phyloP scores from a whole-genome alignment of 345 rosid species.

The Diplotaxis tenuifolia region DNA sequence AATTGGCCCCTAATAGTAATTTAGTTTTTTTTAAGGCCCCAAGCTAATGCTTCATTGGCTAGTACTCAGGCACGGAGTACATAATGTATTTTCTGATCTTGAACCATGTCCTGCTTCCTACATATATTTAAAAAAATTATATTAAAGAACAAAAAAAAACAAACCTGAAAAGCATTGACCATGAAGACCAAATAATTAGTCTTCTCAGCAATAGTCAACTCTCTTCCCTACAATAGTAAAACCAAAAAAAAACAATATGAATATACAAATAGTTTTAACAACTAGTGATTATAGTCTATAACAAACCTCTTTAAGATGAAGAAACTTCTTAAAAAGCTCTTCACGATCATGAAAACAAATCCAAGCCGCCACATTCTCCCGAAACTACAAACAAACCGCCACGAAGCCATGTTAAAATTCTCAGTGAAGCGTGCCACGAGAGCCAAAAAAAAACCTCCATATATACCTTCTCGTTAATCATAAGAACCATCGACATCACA shows the following conservation, averaged over 20 bases:
- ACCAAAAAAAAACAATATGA: constrained; percentile 7
- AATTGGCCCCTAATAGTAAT: no score
- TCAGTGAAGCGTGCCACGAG: neutral
- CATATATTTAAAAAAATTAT: constrained; percentile 12
- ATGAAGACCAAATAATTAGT: constrained; percentile 89
- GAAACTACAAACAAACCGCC: constrained; percentile 93
- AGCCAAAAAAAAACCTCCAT: no score
- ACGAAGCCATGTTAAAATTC: constrained; percentile 23
- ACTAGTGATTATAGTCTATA: neutral
- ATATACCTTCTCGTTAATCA: constrained; percentile 88
- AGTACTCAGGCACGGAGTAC: no score
- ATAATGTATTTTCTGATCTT: no score
- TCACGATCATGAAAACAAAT: constrained; percentile 79
- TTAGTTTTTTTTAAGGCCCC: no score
- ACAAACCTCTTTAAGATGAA: constrained; percentile 80
- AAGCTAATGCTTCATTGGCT: no score
- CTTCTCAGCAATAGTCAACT: constrained; percentile 81
- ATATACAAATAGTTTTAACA: neutral
- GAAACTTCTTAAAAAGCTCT: constrained; percentile 69
- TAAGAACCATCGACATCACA: constrained; percentile 94
- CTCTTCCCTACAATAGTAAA: constrained; percentile 66
- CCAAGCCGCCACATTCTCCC: constrained; percentile 99
- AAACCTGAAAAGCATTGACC: constrained; percentile 98
- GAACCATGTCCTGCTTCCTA: neutral
- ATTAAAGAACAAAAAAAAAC: constrained; percentile 26